These are phyloP conservation scores for Dothideomycetes sp. DNA, from an alignment of 2,329 filamentous ascomycete genomes.

Conservation along the genomic window DNA sequence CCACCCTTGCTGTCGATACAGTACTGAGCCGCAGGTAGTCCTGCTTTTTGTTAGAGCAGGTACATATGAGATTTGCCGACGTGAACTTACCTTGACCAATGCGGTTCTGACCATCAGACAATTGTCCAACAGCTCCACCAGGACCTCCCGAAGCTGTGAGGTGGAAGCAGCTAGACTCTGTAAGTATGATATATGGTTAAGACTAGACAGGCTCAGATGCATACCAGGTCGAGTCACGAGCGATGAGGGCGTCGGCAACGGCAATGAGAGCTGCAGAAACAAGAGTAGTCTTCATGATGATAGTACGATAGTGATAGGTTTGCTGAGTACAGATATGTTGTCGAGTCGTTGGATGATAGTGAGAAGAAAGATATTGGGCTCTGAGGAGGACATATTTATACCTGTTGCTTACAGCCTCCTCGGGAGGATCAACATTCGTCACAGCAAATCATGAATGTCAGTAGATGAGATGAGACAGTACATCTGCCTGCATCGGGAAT, in stretches of 20 bases:
- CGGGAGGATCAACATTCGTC: background rate
- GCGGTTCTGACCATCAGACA: constrained; percentile 53
- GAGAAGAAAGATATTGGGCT: constrained; percentile 6
- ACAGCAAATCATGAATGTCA: background rate
- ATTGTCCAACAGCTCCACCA: constrained; percentile 49
- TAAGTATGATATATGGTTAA: background rate
- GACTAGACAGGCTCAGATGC: background rate
- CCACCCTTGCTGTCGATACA: constrained; percentile 45
- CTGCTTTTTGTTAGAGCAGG: constrained; percentile 9
- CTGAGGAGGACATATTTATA: constrained; percentile 7
- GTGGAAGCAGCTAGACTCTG: constrained; percentile 39
- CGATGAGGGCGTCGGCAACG: constrained; percentile 29
- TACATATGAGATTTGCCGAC: background rate
- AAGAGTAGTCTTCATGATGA: constrained; percentile 30
- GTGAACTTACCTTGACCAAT: constrained; percentile 43
- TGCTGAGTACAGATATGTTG: background rate
- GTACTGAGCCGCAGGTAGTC: constrained; percentile 41
- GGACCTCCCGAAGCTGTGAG: constrained; percentile 41
- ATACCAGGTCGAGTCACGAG: constrained; percentile 29
- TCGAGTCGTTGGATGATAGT: constrained; percentile 5
- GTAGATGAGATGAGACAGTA: constrained; percentile 13
- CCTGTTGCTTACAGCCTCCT: too few relatives aligned
- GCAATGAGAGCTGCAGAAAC: constrained; percentile 21
- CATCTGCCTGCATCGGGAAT: constrained; percentile 10
- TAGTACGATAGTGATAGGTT: background rate